Conservation (phyloP, 140 eudicot species). For the Anethum foeniculum region DNA sequence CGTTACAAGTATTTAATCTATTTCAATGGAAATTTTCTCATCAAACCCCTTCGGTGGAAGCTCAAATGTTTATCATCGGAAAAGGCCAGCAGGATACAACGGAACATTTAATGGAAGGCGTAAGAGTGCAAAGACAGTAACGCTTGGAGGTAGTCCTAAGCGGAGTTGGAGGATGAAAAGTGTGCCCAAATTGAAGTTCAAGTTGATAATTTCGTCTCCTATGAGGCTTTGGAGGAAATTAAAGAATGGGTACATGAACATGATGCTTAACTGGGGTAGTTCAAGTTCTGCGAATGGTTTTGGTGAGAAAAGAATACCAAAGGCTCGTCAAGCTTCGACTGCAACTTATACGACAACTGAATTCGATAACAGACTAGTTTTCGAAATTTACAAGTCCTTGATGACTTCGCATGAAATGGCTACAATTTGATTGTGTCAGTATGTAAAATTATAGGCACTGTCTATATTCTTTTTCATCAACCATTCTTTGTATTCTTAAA, state of each 20-base stretch:
- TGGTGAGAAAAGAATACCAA: slow-evolving; percentile 27
- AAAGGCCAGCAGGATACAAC: slow-evolving; percentile 13
- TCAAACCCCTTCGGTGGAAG: not conserved
- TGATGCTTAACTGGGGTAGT: slow-evolving; percentile 28
- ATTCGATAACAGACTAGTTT: slow-evolving; percentile 42
- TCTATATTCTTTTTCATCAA: not conserved
- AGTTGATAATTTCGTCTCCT: slow-evolving; percentile 23
- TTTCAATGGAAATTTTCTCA: slow-evolving; percentile 6
- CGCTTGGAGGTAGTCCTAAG: slow-evolving; percentile 11
- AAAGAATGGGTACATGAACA: slow-evolving; percentile 37
- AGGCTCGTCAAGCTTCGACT: slow-evolving; percentile 25
- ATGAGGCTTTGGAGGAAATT: slow-evolving; percentile 34
- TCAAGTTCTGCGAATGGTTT: not conserved
- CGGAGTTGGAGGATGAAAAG: slow-evolving; percentile 39
- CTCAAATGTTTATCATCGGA: not conserved
- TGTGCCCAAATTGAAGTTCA: slow-evolving; percentile 28
- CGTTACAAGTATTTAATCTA: not conserved
- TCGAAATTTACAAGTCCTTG: slow-evolving; percentile 49
- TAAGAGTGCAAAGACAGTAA: slow-evolving; percentile 14
- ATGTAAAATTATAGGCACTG: not conserved
- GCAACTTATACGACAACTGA: slow-evolving; percentile 20
- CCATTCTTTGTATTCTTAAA: not conserved
- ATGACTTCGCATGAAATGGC: slow-evolving; percentile 36
- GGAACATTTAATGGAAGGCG: not conserved
- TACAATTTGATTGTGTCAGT: not conserved